Percentiles rank a stretch among this genome's conserved stretches.
Conservation (phyloP, 139 green algal species). For the Gonium pectorale region DNA sequence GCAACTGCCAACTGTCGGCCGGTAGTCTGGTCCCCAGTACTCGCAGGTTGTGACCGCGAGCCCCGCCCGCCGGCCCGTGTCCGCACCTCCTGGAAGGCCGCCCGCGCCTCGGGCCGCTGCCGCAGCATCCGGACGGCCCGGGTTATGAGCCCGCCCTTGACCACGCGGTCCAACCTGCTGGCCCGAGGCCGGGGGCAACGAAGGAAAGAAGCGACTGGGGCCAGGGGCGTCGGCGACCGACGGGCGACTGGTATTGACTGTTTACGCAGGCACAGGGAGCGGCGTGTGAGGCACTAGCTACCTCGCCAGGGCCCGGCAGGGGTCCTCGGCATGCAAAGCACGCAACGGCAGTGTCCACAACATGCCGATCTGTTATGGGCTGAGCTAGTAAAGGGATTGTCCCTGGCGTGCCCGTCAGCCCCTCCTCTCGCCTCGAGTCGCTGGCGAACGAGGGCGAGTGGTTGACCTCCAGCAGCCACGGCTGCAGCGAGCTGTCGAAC, state of each 20-base stretch:
- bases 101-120: constrained; percentile 9
- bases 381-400: no score
- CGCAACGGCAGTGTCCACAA: constrained; percentile 11
- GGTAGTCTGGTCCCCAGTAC: background rate
- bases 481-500: constrained; percentile 66
- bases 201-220: no score
- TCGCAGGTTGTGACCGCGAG: background rate
- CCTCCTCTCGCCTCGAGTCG: constrained; percentile 75
- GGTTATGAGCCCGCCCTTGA: constrained; percentile 37
- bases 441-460: constrained; percentile 79
- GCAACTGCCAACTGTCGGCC: no score
- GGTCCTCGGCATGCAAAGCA: no score
- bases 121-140: background rate
- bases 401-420: no score
- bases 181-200: background rate
- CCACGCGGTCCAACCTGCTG: background rate
- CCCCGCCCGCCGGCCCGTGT: background rate
- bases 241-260: no score
- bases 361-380: no score
- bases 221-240: no score
- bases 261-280: no score
- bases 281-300: no score
- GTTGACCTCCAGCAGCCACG: constrained; percentile 90
- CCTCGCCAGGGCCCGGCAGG: no score
- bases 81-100: constrained; percentile 1